phyloP scores from a whole-genome alignment of 345 rosid species.

The Gossypium raimondii region DNA sequence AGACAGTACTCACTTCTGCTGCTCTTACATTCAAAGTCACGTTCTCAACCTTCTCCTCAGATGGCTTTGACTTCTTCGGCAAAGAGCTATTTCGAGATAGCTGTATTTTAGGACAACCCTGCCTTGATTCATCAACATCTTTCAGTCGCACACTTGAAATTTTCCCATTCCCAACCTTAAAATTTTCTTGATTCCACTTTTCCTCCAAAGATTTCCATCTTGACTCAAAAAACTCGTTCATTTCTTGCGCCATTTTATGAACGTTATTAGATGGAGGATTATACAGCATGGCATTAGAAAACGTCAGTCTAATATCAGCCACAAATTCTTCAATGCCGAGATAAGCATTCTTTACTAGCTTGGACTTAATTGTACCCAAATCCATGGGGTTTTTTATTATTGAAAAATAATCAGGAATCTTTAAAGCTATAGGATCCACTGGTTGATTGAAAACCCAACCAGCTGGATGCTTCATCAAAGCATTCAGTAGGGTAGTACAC shows the following conservation, averaged over 20 bases:
- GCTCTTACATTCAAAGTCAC: constrained; percentile 23
- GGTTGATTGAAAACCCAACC: constrained; percentile 64
- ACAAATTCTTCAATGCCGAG: constrained; percentile 57
- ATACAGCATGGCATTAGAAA: constrained; percentile 76
- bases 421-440: constrained; percentile 64
- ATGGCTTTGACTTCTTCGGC: constrained; percentile 31
- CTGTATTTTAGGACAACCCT: constrained; percentile 36
- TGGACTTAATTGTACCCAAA: constrained; percentile 62
- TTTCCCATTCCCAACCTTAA: constrained; percentile 21
- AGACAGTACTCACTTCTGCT: constrained; percentile 32
- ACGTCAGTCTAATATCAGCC: constrained; percentile 67
- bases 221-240: constrained; percentile 45
- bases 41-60: constrained; percentile 24
- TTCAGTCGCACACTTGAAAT: constrained; percentile 21
- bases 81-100: constrained; percentile 20
- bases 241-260: constrained; percentile 45
- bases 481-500: constrained; percentile 47
- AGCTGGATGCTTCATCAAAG: constrained; percentile 33
- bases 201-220: constrained; percentile 61
- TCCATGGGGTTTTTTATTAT: constrained; percentile 78
- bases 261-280: constrained; percentile 62
- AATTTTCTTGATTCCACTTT: constrained; percentile 31
- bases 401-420: constrained; percentile 79
- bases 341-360: constrained; percentile 40
- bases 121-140: constrained; percentile 28